phyloP scores from a whole-genome alignment of 169 alveolate genomes.

The Toxoplasma gondii region DNA sequence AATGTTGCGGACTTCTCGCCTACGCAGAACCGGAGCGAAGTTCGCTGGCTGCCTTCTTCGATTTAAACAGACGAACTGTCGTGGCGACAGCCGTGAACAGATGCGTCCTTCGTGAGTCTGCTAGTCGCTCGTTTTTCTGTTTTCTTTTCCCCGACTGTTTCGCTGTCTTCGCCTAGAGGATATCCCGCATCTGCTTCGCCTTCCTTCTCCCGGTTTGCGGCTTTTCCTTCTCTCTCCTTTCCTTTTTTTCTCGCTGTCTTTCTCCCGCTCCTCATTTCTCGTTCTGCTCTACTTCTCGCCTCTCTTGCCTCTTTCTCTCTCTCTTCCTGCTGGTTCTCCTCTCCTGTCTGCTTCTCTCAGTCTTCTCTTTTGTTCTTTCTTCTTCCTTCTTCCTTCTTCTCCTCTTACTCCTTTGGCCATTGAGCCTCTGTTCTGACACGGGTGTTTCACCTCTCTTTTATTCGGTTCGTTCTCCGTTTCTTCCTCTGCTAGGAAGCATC shows the following conservation, averaged over 20 bases:
- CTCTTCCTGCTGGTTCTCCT: background rate
- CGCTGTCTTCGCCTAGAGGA: background rate
- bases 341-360: background rate
- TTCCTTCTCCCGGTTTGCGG: background rate
- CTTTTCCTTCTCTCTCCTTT: no score
- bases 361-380: background rate
- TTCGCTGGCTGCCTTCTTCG: constrained; percentile 17
- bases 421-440: no score
- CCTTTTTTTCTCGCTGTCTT: no score
- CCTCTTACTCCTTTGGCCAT: no score
- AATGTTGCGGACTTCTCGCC: constrained; percentile 9
- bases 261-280: no score
- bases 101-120: background rate
- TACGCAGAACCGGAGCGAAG: background rate
- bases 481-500: no score
- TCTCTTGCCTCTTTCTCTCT: background rate
- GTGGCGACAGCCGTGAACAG: constrained; percentile 4
- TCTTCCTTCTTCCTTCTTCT: background rate
- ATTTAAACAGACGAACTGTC: background rate
- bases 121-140: background rate
- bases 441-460: no score
- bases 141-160: background rate
- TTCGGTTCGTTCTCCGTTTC: background rate
- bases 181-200: background rate
- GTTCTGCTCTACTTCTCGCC: background rate